Evolutionary conservation across 192 early-diverging fungal species (phyloP), one percentile per base, ranked within the genome.

Genomic region (Allomyces macrogynus): DNA sequence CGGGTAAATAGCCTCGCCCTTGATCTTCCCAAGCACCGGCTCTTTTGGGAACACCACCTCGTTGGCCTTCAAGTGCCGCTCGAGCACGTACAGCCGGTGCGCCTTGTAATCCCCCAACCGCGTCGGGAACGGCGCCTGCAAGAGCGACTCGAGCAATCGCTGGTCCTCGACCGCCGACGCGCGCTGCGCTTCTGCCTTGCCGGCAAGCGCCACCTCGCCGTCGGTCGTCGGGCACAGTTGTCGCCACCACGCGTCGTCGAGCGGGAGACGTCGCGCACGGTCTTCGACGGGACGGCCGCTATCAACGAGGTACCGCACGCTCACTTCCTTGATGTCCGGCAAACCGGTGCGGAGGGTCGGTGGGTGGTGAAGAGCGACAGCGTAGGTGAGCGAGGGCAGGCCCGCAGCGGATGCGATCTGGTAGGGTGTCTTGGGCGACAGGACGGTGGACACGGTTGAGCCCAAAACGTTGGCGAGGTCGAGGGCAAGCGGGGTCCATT

Each of bases 1-100:
- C 12, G 63, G 63, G 54, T 64, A 64, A 16, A 64, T 64, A 0
- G 63, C 20, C 54, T 64, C 63, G 23, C 54, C 54, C 23, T 54
- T 26, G 54, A 64, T 23, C 43, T 64, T 49, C 23, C 63, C 63
- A 3, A 64, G 26, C 10, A 64, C 26, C 10, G 63, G 63, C 23
- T 64, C 63, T 23, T 27, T 23, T 10, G 24, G 23, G 54, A 25
- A 27, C 10, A 64, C 23, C 11, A 64, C 63, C 23, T 64, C 63
- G 23, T 23, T 24, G 23, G 23, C 23, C 63, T 64, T 64, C 10
- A 64, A 24, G 54, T 64, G 63, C 54, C 63, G 43, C 54, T 64
- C 63, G 43, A 64, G 54, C 10, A 22, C 63, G 54, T 64, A 64
- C 49, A 57, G 49, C 16, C 49, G 49, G 49, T 57, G 49, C 16